Conservation (phyloP, 352 stramenopile species). For the Thraustotheca clavata region DNA sequence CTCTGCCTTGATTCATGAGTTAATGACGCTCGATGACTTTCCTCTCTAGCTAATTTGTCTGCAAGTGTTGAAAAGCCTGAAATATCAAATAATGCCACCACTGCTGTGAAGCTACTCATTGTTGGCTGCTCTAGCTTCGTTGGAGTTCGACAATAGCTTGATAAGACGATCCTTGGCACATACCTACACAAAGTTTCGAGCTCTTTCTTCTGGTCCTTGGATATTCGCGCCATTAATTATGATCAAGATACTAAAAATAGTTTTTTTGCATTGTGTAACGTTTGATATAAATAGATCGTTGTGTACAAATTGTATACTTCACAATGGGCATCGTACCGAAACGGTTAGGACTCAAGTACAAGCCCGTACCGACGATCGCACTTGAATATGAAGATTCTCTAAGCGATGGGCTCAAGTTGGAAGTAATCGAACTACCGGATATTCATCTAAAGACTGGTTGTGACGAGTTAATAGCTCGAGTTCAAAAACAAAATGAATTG, state of each 20-base stretch:
- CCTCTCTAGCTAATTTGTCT: slow-evolving; percentile 31
- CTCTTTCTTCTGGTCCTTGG: slow-evolving; percentile 33
- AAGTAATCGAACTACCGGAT: slow-evolving; percentile 68
- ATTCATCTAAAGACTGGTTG: slow-evolving; percentile 42
- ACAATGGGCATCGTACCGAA: slow-evolving; percentile 60
- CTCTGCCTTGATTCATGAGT: neutral
- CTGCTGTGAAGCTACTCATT: slow-evolving; percentile 39
- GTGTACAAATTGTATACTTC: neutral
- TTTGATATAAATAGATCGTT: neutral
- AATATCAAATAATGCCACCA: slow-evolving; percentile 79
- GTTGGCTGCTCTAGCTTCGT: slow-evolving; percentile 42
- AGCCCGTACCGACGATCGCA: slow-evolving; percentile 62
- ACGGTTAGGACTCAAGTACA: slow-evolving; percentile 76
- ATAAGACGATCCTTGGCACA: slow-evolving; percentile 66
- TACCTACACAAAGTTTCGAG: slow-evolving; percentile 53
- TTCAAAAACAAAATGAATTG: slow-evolving; percentile 54
- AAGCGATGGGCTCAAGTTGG: slow-evolving; percentile 56
- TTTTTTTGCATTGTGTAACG: neutral
- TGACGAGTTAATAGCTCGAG: slow-evolving; percentile 33
- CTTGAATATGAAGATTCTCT: slow-evolving; percentile 80
- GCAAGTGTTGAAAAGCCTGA: slow-evolving; percentile 79
- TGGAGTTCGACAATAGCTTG: slow-evolving; percentile 39
- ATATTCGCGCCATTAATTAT: neutral
- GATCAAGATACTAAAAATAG: neutral
- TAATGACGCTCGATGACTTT: neutral